These are phyloP conservation scores for Eremomyces bilateralis DNA, from an alignment of 495 filamentous ascomycete genomes.

Conservation along the genomic window DNA sequence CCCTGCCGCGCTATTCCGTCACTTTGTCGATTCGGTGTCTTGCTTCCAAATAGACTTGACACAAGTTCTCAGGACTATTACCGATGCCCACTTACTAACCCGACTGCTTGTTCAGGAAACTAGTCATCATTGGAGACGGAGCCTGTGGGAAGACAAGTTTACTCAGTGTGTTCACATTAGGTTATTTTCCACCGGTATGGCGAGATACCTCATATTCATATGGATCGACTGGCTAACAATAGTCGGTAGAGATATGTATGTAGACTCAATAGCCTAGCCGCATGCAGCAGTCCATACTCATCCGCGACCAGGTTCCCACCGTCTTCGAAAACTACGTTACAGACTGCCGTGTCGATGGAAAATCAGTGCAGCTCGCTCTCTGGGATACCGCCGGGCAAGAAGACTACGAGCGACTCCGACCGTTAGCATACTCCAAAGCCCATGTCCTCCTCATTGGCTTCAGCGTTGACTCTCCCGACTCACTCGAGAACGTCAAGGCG, in stretches of 20 bases:
- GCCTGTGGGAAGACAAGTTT: slow-evolving; percentile 97
- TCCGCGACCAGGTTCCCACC: slow-evolving; percentile 12
- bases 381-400: slow-evolving; percentile 28
- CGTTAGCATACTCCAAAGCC: slow-evolving; percentile 89
- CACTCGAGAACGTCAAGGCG: slow-evolving; percentile 92
- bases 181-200: slow-evolving; percentile 93
- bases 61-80: no score
- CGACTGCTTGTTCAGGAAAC: slow-evolving; percentile 50
- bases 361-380: slow-evolving; percentile 25
- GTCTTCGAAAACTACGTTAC: slow-evolving; percentile 28
- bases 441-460: slow-evolving; percentile 97
- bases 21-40: no score
- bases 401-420: slow-evolving; percentile 49
- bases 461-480: slow-evolving; percentile 86
- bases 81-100: no score
- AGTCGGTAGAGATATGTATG: no score
- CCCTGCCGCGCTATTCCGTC: no score
- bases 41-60: no score
- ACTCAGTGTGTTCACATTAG: slow-evolving; percentile 91
- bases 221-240: no score
- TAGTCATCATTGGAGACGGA: slow-evolving; percentile 98
- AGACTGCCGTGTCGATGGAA: slow-evolving; percentile 26
- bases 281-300: neutral
- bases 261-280: no score
- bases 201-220: slow-evolving; percentile 2